Evolutionary conservation across 768 basidiomycete genomes (phyloP).

Genomic region (Boletus vinaceobasis): DNA sequence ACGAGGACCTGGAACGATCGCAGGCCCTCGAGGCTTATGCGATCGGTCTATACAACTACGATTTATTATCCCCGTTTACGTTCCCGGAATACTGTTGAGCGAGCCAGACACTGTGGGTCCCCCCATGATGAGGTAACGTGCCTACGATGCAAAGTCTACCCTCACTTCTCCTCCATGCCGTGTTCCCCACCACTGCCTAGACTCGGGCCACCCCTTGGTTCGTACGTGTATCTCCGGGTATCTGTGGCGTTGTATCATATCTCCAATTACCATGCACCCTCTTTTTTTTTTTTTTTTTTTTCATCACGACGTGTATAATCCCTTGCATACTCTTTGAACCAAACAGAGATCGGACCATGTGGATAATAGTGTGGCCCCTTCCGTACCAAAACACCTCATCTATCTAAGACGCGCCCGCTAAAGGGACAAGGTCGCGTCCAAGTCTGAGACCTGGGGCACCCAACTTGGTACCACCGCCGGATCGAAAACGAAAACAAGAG

Average conservation of each 20-base stretch:
- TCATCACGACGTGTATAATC: not conserved
- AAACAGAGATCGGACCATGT: not conserved
- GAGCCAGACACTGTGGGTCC: not conserved
- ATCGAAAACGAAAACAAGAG: too few relatives aligned
- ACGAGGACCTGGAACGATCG: conserved; percentile 22
- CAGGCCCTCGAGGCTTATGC: conserved; percentile 31
- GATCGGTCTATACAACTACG: conserved; percentile 26
- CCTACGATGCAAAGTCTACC: not conserved
- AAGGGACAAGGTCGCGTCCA: not conserved
- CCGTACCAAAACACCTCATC: not conserved
- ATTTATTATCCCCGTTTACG: conserved; percentile 20
- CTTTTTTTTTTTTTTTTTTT: not conserved
- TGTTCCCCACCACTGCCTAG: conserved; percentile 1
- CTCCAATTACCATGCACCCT: conserved; percentile 1
- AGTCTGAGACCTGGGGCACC: too few relatives aligned
- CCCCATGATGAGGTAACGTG: not conserved
- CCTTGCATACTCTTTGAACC: not conserved
- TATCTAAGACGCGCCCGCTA: not conserved
- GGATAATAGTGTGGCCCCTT: too few relatives aligned
- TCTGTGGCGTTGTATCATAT: not conserved
- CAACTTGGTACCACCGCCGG: too few relatives aligned
- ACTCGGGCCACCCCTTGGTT: not conserved
- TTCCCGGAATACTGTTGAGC: conserved; percentile 20
- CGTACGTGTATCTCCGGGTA: not conserved
- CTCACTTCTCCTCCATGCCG: not conserved